Percentiles rank a stretch among this genome's conserved stretches.
phyloP scores from a whole-genome alignment of 2,329 filamentous ascomycete genomes.

The Colletotrichum trifolii region DNA sequence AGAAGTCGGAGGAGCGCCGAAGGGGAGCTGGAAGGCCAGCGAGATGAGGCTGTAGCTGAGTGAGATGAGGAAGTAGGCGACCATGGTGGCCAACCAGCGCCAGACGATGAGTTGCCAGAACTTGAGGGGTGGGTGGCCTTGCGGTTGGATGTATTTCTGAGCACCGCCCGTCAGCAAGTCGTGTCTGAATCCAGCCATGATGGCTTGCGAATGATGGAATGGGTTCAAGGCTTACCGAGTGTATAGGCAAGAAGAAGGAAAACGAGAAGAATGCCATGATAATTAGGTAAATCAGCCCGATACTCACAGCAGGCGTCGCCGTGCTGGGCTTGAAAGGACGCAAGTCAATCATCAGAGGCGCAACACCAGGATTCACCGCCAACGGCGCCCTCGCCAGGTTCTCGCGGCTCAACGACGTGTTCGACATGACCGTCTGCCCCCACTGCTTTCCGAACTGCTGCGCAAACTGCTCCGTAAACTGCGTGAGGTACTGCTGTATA shows the following conservation, averaged over 20 bases:
- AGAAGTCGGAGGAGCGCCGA: slow-evolving; percentile 59
- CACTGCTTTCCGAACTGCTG: slow-evolving; percentile 60
- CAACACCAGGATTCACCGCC: slow-evolving; percentile 46
- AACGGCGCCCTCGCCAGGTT: slow-evolving; percentile 42
- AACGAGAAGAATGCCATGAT: slow-evolving; percentile 76
- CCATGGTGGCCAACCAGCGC: slow-evolving; percentile 66
- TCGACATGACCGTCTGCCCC: slow-evolving; percentile 52
- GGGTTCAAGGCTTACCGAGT: slow-evolving; percentile 52
- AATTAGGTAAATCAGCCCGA: slow-evolving; percentile 74
- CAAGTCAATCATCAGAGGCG: slow-evolving; percentile 58
- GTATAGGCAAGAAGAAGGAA: slow-evolving; percentile 72
- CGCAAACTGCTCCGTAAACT: slow-evolving; percentile 58
- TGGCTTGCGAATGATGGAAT: not conserved
- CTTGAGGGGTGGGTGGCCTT: slow-evolving; percentile 67
- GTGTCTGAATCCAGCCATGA: not conserved
- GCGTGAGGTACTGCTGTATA: slow-evolving; percentile 61
- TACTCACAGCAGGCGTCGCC: slow-evolving; percentile 67
- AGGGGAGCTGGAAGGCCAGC: slow-evolving; percentile 72
- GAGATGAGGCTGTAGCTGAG: slow-evolving; percentile 73
- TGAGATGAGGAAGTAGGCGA: slow-evolving; percentile 70
- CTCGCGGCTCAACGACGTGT: slow-evolving; percentile 48
- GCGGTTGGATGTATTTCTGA: slow-evolving; percentile 62
- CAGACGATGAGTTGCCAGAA: slow-evolving; percentile 68
- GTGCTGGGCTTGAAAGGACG: slow-evolving; percentile 67
- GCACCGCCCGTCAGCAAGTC: not conserved